Evolutionary conservation across 108 stramenopile genomes (phyloP).

Genomic region (Tribonema minus): DNA sequence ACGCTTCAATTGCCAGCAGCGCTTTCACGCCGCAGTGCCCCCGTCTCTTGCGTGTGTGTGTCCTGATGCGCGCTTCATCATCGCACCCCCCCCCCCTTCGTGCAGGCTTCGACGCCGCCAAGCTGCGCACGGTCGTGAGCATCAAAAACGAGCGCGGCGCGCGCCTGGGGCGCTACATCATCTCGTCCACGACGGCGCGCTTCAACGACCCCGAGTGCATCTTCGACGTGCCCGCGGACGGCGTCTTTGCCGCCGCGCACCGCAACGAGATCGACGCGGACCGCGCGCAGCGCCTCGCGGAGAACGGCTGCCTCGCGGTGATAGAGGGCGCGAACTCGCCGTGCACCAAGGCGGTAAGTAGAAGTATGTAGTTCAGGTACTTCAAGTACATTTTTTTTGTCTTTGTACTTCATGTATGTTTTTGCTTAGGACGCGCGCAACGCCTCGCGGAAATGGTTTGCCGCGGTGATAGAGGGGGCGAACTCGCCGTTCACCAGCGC

Average conservation of each 20-base stretch:
- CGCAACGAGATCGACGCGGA: conserved; percentile 69
- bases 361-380: no score
- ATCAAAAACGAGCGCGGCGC: conserved; percentile 93
- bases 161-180: conserved; percentile 52
- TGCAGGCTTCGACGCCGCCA: conserved; percentile 74
- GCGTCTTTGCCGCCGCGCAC: conserved; percentile 82
- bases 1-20: no score
- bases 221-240: conserved; percentile 65
- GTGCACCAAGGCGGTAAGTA: conserved; percentile 64
- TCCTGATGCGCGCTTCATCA: neutral
- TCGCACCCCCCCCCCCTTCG: no score
- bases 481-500: conserved; percentile 66
- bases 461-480: conserved; percentile 85
- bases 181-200: conserved; percentile 52
- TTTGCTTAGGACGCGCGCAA: no score
- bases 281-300: conserved; percentile 71
- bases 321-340: conserved; percentile 81
- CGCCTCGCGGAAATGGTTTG: no score
- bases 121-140: conserved; percentile 77
- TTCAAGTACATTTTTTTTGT: no score
- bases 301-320: conserved; percentile 80
- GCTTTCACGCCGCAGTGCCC: no score
- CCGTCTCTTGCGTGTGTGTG: neutral
- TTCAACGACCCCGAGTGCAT: conserved; percentile 48
- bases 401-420: no score